A percentile compares a stretch with the other conserved stretches of the same genome.
Conservation (phyloP, 805 yeast genomes). For the Metschnikowia reukaufii region DNA sequence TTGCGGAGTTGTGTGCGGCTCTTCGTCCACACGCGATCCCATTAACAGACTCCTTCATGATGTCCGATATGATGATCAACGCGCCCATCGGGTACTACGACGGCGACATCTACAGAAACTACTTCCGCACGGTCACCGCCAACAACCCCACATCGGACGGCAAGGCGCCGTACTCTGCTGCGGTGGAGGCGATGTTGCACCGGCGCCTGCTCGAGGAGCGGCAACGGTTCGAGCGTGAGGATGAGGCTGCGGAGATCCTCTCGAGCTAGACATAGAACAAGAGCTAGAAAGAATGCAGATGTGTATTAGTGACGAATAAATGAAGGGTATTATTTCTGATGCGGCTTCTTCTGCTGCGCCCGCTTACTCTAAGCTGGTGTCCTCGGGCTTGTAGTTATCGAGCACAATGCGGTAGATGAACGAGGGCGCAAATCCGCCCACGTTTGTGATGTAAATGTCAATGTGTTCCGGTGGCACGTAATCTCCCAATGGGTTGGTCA, state of each 20-base stretch:
- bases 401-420: slow-evolving; percentile 92
- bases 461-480: slow-evolving; percentile 92
- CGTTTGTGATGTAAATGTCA: slow-evolving; percentile 90
- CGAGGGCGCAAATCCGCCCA: slow-evolving; percentile 96
- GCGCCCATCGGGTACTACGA: slow-evolving; percentile 78
- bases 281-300: background rate
- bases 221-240: slow-evolving; percentile 39
- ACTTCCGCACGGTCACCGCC: slow-evolving; percentile 54
- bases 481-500: slow-evolving; percentile 83
- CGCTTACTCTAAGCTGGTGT: slow-evolving; percentile 48
- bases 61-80: slow-evolving; percentile 77
- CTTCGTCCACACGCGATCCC: slow-evolving; percentile 69
- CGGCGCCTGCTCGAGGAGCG: slow-evolving; percentile 37
- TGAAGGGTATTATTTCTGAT: no score
- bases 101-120: slow-evolving; percentile 82
- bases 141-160: slow-evolving; percentile 50
- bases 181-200: slow-evolving; percentile 42
- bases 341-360: no score
- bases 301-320: background rate
- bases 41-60: slow-evolving; percentile 79
- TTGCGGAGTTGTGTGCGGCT: slow-evolving; percentile 35
- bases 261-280: no score
- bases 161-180: slow-evolving; percentile 61
- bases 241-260: slow-evolving; percentile 34
- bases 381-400: slow-evolving; percentile 89